phyloP scores from a whole-genome alignment of 1,284 basidiomycete genomes.

The Meripilus lineatus region DNA sequence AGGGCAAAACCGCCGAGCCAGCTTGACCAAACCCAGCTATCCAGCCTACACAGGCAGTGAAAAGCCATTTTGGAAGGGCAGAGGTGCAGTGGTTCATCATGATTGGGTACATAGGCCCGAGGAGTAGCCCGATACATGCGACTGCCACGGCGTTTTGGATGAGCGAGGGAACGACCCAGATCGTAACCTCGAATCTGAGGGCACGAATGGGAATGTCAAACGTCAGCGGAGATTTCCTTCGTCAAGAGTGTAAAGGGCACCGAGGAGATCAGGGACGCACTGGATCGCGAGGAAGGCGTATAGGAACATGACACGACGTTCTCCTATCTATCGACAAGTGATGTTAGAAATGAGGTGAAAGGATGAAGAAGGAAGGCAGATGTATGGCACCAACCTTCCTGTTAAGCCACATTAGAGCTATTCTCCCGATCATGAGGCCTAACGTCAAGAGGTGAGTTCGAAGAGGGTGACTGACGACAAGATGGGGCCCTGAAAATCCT shows the following conservation, averaged over 20 bases:
- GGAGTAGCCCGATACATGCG: constrained; percentile 43
- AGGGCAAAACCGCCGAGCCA: constrained; percentile 63
- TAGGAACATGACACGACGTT: constrained; percentile 46
- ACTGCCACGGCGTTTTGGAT: constrained; percentile 57
- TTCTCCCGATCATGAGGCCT: constrained; percentile 56
- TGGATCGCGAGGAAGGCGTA: constrained; percentile 48
- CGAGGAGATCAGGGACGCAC: constrained; percentile 29
- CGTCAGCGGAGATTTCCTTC: background rate
- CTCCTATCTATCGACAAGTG: constrained; percentile 40
- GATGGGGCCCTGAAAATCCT: background rate
- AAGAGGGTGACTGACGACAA: background rate
- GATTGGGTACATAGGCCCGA: constrained; percentile 59
- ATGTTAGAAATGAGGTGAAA: background rate
- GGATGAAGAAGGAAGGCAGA: background rate
- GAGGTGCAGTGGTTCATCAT: constrained; percentile 55
- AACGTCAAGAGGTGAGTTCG: background rate
- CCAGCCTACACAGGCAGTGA: constrained; percentile 65
- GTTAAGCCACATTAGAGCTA: constrained; percentile 55
- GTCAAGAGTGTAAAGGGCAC: too few relatives aligned
- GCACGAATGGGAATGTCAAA: constrained; percentile 8
- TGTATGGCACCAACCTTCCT: constrained; percentile 40
- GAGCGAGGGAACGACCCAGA: constrained; percentile 61
- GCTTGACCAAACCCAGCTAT: constrained; percentile 62
- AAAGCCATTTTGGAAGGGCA: constrained; percentile 56
- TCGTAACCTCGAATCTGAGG: constrained; percentile 48